A percentile compares a stretch with the other conserved stretches of the same genome.
Evolutionary conservation across 108 stramenopile species (phyloP).

Genomic region (Craspedostauros australis): DNA sequence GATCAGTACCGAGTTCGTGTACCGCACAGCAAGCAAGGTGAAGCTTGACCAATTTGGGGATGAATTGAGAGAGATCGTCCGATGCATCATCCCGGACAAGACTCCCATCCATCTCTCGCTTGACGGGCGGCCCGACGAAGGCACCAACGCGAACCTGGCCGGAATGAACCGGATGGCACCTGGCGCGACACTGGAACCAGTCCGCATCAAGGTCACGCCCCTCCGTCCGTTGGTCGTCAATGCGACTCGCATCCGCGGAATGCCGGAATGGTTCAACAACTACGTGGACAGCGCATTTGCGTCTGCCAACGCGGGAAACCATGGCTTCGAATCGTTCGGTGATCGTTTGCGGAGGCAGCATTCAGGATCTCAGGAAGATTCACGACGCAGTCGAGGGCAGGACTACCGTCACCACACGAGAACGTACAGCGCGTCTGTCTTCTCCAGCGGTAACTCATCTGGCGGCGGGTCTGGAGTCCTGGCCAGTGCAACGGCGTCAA

Average conservation of each 20-base stretch:
- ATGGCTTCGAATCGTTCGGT: neutral
- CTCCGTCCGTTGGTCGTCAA: slow-evolving; percentile 60
- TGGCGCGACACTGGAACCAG: slow-evolving; percentile 58
- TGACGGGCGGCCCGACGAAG: slow-evolving; percentile 65
- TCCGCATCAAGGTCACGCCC: slow-evolving; percentile 81
- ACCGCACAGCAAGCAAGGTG: slow-evolving; percentile 56
- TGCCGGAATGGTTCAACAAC: slow-evolving; percentile 61
- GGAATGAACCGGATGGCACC: slow-evolving; percentile 48
- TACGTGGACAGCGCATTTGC: slow-evolving; percentile 35
- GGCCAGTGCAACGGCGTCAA: neutral
- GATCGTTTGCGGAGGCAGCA: neutral
- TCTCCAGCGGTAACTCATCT: slow-evolving; percentile 12
- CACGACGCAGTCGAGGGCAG: slow-evolving; percentile 2
- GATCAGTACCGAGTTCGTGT: slow-evolving; percentile 73
- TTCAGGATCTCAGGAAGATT: neutral
- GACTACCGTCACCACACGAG: slow-evolving; percentile 23
- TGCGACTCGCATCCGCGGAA: slow-evolving; percentile 52
- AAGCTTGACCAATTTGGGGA: slow-evolving; percentile 66
- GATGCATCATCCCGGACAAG: slow-evolving; percentile 71
- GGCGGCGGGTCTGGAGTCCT: neutral
- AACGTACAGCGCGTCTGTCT: slow-evolving; percentile 31
- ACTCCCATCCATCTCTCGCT: slow-evolving; percentile 78
- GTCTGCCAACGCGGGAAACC: neutral
- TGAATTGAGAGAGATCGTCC: slow-evolving; percentile 51
- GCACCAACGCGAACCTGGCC: slow-evolving; percentile 7